phyloP scores from a whole-genome alignment of 768 basidiomycete genomes.

The Pleurotus eryngii region DNA sequence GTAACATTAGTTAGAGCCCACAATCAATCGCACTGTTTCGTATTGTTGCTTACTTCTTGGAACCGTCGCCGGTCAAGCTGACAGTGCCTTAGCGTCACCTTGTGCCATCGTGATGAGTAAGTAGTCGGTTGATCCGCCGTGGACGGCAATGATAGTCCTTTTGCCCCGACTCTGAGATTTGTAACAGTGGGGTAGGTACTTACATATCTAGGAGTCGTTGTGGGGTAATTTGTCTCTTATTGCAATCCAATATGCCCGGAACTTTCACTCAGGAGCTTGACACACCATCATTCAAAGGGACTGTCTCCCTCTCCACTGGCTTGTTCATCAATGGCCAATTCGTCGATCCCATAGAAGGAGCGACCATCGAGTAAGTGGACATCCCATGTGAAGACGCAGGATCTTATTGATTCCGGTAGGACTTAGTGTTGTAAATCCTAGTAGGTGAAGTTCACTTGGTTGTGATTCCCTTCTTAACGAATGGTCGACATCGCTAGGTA shows the following conservation, averaged over 20 bases:
- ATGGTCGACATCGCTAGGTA: constrained; percentile 33
- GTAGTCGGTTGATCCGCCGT: no score
- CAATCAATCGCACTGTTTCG: not conserved
- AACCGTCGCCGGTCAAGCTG: no score
- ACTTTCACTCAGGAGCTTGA: constrained; percentile 48
- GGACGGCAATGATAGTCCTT: no score
- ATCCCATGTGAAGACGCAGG: not conserved
- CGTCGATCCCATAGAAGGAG: constrained; percentile 42
- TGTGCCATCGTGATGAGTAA: no score
- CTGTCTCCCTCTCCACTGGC: constrained; percentile 55
- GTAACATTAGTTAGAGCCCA: not conserved
- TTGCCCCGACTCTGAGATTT: no score
- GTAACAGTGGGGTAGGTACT: no score
- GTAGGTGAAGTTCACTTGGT: constrained; percentile 8
- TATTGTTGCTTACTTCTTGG: not conserved
- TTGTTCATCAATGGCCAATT: constrained; percentile 66
- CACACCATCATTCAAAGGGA: constrained; percentile 55
- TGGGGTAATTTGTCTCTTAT: not conserved
- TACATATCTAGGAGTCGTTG: no score
- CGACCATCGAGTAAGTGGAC: constrained; percentile 53
- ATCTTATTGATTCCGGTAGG: not conserved
- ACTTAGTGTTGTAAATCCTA: constrained; percentile 43
- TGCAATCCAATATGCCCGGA: constrained; percentile 27
- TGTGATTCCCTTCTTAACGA: no score
- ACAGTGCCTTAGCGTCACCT: no score